A percentile compares a stretch with the other conserved stretches of the same genome.
phyloP scores from a whole-genome alignment of 2,329 filamentous ascomycete species.

The Sphaerulina musiva region DNA sequence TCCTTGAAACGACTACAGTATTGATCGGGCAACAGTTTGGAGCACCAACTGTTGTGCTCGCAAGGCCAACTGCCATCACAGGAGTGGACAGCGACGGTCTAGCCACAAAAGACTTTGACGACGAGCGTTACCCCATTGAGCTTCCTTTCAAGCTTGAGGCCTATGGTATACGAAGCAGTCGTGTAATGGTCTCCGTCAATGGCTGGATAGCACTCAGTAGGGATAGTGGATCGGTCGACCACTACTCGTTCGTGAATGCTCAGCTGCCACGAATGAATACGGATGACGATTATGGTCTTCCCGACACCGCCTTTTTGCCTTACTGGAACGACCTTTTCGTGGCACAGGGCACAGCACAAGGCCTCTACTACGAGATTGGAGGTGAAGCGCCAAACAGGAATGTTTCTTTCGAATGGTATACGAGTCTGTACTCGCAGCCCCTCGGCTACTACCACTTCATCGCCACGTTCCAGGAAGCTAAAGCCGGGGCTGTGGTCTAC shows the following conservation, averaged over 20 bases:
- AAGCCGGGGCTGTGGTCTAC: background rate
- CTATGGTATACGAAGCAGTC: slow-evolving; percentile 1
- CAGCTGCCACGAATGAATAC: slow-evolving; percentile 4
- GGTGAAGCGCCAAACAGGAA: slow-evolving; percentile 6
- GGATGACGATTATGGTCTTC: slow-evolving; percentile 4
- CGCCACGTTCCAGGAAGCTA: slow-evolving; percentile 4
- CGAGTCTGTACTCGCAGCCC: slow-evolving; percentile 11
- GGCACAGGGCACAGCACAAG: slow-evolving; percentile 14
- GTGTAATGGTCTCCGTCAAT: slow-evolving; percentile 1
- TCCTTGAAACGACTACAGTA: slow-evolving; percentile 3
- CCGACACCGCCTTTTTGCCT: slow-evolving; percentile 11
- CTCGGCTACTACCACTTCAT: slow-evolving; percentile 7
- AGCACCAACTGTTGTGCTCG: slow-evolving; percentile 2
- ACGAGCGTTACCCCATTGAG: slow-evolving; percentile 1
- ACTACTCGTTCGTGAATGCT: slow-evolving; percentile 6
- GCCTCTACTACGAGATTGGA: slow-evolving; percentile 20
- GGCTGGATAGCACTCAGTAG: slow-evolving; percentile 5
- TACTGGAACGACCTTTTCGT: slow-evolving; percentile 24
- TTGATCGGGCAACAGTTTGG: slow-evolving; percentile 7
- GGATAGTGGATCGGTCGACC: slow-evolving; percentile 2
- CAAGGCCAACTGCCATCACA: slow-evolving; percentile 3
- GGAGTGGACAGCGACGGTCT: background rate
- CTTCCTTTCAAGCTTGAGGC: slow-evolving; percentile 1
- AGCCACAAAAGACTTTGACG: slow-evolving; percentile 4
- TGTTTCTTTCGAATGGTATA: slow-evolving; percentile 20